Evolutionary conservation across 208 protist species (phyloP).

Genomic region (Naegleria gruberi): DNA sequence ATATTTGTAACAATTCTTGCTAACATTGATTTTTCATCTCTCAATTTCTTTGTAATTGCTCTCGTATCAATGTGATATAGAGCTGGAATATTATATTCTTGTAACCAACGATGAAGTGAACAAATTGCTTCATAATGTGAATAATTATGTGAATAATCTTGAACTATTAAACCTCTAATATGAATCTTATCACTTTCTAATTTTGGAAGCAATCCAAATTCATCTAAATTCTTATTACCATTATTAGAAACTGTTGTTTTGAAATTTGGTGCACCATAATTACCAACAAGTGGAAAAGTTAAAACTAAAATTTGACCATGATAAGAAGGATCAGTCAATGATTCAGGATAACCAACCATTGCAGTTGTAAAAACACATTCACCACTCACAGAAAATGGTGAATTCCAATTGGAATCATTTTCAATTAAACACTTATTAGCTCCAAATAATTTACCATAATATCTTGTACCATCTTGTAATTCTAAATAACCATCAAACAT

Average conservation of each 20-base stretch:
- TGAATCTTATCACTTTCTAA: slow-evolving; percentile 20
- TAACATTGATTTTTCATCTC: slow-evolving; percentile 78
- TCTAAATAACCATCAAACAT: not conserved
- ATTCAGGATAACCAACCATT: slow-evolving; percentile 83
- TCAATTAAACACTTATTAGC: not conserved
- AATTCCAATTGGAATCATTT: not conserved
- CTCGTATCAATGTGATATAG: slow-evolving; percentile 95
- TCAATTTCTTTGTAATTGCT: slow-evolving; percentile 89
- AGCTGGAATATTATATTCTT: slow-evolving; percentile 84
- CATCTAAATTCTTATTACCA: slow-evolving; percentile 17
- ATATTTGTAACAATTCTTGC: slow-evolving; percentile 63
- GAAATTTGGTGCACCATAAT: slow-evolving; percentile 83
- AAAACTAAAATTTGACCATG: slow-evolving; percentile 93
- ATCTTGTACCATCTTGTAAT: slow-evolving; percentile 3
- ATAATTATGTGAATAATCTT: slow-evolving; percentile 37
- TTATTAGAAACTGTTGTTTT: slow-evolving; percentile 13
- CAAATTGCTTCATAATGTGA: slow-evolving; percentile 23
- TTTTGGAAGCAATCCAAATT: not conserved
- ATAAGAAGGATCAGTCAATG: slow-evolving; percentile 88
- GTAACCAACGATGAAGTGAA: slow-evolving; percentile 61
- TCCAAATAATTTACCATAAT: slow-evolving; percentile 1
- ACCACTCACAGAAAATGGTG: slow-evolving; percentile 54
- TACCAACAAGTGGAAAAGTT: slow-evolving; percentile 93
- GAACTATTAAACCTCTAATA: slow-evolving; percentile 28
- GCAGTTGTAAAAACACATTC: slow-evolving; percentile 84